phyloP scores from a whole-genome alignment of 257 asterid species.

The Ophiorrhiza pumila region DNA sequence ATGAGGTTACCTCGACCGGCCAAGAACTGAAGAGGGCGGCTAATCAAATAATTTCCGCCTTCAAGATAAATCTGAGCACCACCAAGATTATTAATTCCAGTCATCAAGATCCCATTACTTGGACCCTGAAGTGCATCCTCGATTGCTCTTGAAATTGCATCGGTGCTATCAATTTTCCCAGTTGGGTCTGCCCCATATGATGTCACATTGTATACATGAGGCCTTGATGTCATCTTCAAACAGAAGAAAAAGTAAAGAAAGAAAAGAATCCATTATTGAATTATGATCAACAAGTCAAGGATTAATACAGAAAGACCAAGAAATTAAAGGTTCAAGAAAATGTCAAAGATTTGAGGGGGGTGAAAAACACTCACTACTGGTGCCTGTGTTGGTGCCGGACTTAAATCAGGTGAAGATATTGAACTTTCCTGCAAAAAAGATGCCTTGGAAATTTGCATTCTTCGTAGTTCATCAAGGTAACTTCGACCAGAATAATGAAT shows the following conservation, averaged over 20 bases:
- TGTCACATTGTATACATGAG: constrained; percentile 54
- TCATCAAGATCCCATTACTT: constrained; percentile 45
- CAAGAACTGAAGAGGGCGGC: constrained; percentile 64
- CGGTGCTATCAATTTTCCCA: constrained; percentile 64
- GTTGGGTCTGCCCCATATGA: constrained; percentile 90
- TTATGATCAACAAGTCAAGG: background rate
- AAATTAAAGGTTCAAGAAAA: background rate
- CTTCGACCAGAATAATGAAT: background rate
- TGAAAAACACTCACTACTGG: constrained; percentile 9
- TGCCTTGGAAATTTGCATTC: constrained; percentile 23
- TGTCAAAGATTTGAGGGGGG: background rate
- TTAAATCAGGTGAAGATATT: constrained; percentile 13
- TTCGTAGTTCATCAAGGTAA: constrained; percentile 14
- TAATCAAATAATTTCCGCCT: constrained; percentile 80
- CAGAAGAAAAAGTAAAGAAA: background rate
- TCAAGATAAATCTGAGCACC: constrained; percentile 79
- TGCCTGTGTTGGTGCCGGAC: constrained; percentile 13
- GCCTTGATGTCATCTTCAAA: constrained; percentile 29
- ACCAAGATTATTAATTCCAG: constrained; percentile 71
- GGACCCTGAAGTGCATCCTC: constrained; percentile 65
- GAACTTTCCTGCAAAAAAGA: constrained; percentile 26
- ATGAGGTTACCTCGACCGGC: constrained; percentile 67
- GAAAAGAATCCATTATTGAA: background rate
- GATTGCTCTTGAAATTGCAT: constrained; percentile 57
- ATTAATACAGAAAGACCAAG: background rate